Evolutionary conservation across 2,329 filamentous ascomycete genomes (phyloP).

Genomic region (Macrophomina tecta): DNA sequence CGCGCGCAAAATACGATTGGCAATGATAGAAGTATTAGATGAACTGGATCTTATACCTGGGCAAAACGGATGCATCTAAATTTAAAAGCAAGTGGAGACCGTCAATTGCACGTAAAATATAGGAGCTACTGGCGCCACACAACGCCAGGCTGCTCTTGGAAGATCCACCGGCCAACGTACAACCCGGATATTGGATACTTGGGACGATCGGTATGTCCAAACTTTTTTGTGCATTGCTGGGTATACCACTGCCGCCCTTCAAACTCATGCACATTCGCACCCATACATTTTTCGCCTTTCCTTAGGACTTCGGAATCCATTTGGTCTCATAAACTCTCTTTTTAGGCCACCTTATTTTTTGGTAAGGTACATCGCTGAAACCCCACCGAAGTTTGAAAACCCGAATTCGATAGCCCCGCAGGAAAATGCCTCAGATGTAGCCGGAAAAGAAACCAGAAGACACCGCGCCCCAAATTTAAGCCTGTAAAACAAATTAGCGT

Average conservation of each 20-base stretch:
- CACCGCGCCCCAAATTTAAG: conserved; percentile 23
- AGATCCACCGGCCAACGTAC: no score
- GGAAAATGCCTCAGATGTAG: conserved; percentile 28
- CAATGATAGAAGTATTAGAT: no score
- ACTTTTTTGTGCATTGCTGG: conserved; percentile 28
- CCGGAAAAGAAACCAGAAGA: conserved; percentile 29
- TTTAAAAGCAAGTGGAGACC: no score
- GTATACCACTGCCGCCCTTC: conserved; percentile 25
- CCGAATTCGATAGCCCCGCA: conserved; percentile 28
- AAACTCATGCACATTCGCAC: conserved; percentile 23
- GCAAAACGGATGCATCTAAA: no score
- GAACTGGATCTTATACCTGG: no score
- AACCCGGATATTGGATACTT: not conserved
- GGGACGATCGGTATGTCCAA: conserved; percentile 13
- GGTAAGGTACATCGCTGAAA: conserved; percentile 28
- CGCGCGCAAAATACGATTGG: no score
- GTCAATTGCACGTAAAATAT: no score
- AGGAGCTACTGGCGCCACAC: no score
- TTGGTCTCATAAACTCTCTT: conserved; percentile 28
- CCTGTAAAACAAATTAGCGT: conserved; percentile 20
- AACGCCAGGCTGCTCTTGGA: no score
- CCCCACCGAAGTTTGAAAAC: conserved; percentile 20
- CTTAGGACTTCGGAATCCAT: conserved; percentile 25
- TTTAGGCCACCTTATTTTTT: conserved; percentile 28
- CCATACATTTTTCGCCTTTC: conserved; percentile 12